Evolutionary conservation across 1,139 yeast genomes (phyloP).

Genomic region (Candida sp.): DNA sequence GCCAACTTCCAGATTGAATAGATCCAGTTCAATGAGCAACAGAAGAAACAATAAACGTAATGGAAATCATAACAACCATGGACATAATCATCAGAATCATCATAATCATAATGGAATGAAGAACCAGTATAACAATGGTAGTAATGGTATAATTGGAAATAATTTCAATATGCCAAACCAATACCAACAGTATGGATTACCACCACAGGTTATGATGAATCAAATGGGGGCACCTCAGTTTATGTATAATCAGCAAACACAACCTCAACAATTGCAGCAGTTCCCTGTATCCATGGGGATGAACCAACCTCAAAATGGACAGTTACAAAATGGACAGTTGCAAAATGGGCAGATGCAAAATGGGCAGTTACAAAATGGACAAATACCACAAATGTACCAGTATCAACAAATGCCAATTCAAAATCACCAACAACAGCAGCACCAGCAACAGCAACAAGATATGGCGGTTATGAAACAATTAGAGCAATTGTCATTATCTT

Average conservation of each 20-base stretch:
- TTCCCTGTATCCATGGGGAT: slow-evolving; percentile 2
- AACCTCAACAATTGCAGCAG: slow-evolving; percentile 5
- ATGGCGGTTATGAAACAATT: slow-evolving; percentile 44
- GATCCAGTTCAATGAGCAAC: slow-evolving; percentile 23
- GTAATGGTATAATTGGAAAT: neutral
- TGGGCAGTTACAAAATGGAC: neutral
- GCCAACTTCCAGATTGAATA: slow-evolving; percentile 31
- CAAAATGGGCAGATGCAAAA: neutral
- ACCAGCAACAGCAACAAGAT: slow-evolving; percentile 22
- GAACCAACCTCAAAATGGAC: slow-evolving; percentile 5
- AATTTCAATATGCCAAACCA: neutral
- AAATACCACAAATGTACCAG: slow-evolving; percentile 6
- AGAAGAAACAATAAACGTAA: slow-evolving; percentile 7
- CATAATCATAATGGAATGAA: neutral
- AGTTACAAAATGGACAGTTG: slow-evolving; percentile 6
- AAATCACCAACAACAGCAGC: slow-evolving; percentile 10
- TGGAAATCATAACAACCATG: slow-evolving; percentile 4
- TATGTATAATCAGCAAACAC: slow-evolving; percentile 6
- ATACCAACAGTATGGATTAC: slow-evolving; percentile 3
- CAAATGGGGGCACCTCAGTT: slow-evolving; percentile 6
- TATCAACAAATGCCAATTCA: slow-evolving; percentile 9
- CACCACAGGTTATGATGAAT: slow-evolving; percentile 6
- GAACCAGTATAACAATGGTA: neutral
- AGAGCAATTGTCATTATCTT: slow-evolving; percentile 45
- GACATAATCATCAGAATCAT: neutral